A percentile compares a stretch with the other conserved stretches of the same genome.
phyloP scores from a whole-genome alignment of 1,284 basidiomycete genomes.

The Papiliotrema fonsecae region DNA sequence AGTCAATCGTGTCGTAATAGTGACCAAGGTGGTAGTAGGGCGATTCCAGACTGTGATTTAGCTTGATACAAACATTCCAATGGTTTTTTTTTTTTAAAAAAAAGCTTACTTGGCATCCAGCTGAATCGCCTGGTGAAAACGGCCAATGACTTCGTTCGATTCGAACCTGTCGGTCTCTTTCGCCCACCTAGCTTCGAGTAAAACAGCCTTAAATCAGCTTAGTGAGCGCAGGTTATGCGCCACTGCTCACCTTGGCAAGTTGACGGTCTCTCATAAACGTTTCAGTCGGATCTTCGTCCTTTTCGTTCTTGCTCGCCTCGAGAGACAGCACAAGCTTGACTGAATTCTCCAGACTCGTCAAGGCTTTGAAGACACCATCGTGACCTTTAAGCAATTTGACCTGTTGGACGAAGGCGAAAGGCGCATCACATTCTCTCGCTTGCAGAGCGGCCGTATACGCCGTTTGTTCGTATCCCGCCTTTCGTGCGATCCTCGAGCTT shows the following conservation, averaged over 20 bases:
- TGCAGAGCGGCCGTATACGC: constrained; percentile 95
- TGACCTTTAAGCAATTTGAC: constrained; percentile 78
- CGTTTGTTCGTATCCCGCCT: constrained; percentile 91
- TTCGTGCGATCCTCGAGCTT: constrained; percentile 91
- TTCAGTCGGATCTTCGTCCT: constrained; percentile 51
- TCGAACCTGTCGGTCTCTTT: constrained; percentile 80
- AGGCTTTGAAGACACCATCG: constrained; percentile 78
- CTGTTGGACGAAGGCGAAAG: constrained; percentile 84
- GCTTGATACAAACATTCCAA: constrained; percentile 4
- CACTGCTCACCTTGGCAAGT: constrained; percentile 61
- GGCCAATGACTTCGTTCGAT: constrained; percentile 58
- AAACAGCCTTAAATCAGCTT: constrained; percentile 60
- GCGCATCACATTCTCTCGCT: constrained; percentile 68
- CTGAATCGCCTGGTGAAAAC: constrained; percentile 58
- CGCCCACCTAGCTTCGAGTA: constrained; percentile 91
- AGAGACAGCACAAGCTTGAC: constrained; percentile 58
- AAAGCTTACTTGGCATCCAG: constrained; percentile 56
- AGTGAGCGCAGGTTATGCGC: too few relatives aligned
- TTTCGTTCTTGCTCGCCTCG: constrained; percentile 38
- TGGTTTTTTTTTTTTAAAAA: constrained; percentile 3
- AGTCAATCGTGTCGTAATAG: constrained; percentile 63
- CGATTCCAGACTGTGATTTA: constrained; percentile 67
- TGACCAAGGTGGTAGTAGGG: constrained; percentile 79
- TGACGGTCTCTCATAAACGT: constrained; percentile 29
- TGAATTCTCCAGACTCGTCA: constrained; percentile 82